These are phyloP conservation scores for Tympanopsis confertula DNA, from an alignment of 2,329 filamentous ascomycete genomes.

Conservation along the genomic window DNA sequence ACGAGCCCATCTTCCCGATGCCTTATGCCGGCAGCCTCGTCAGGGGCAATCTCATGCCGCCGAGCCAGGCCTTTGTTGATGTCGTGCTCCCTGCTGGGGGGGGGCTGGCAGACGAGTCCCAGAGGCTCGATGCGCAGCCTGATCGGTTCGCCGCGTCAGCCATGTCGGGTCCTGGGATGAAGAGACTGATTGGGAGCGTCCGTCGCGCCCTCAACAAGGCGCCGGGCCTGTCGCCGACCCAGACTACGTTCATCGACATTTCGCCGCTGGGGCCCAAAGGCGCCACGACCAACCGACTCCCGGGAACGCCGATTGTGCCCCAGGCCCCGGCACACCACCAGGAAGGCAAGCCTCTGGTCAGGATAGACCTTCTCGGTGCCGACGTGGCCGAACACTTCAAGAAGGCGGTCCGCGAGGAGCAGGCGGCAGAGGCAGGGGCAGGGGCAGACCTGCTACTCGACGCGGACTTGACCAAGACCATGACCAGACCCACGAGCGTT, in stretches of 20 bases:
- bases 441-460: conserved; percentile 12
- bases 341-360: conserved; percentile 39
- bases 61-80: conserved; percentile 70
- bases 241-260: conserved; percentile 35
- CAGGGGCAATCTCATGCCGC: conserved; percentile 73
- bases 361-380: conserved; percentile 75
- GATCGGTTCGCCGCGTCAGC: conserved; percentile 37
- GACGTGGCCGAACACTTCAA: conserved; percentile 70
- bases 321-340: conserved; percentile 28
- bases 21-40: conserved; percentile 66
- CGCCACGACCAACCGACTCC: conserved; percentile 43
- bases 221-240: conserved; percentile 28
- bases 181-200: conserved; percentile 75
- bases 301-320: conserved; percentile 48
- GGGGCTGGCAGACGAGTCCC: conserved; percentile 38
- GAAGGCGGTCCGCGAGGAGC: conserved; percentile 58
- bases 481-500: conserved; percentile 34
- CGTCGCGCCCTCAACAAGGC: conserved; percentile 60
- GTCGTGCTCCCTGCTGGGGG: conserved; percentile 39
- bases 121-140: conserved; percentile 19
- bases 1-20: not conserved
- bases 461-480: conserved; percentile 10
- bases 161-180: conserved; percentile 66
- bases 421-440: conserved; percentile 25
- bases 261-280: conserved; percentile 36